Base-by-base conservation (phyloP, 148 eudicot species). In the Spergularia marina region DNA sequence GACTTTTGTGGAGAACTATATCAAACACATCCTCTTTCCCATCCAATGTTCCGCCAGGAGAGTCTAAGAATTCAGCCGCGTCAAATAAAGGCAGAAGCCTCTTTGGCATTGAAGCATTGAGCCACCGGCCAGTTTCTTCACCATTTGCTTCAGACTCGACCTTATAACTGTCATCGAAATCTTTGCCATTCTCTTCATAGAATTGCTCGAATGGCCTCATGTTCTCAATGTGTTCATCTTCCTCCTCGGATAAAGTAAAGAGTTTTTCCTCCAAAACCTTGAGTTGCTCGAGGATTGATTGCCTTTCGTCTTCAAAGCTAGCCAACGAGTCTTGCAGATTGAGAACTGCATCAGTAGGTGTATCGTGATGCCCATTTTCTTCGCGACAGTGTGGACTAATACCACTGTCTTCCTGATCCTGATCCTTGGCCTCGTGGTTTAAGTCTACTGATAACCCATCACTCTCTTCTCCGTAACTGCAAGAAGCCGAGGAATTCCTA, bases 191-290 rank as follows among this genome's bases (percentile, higher is more conserved):
- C 34, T 88, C 87, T 78, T 86, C 86, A 68, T 65, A 77, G 72
- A 80, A 71, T 53, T 81, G 73, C 25, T 81, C 92, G 17, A 80
- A 75, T 55, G 80, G 83, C n/a, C 75, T 85, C 77, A 81, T 75
- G 53, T 84, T 88, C 57, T 81, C 89, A 12, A 76, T 82, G 71
- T 86, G 83, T 13, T 80, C 83, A 41, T 84, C 89, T 52, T 86
- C 89, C 49, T 89, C 91, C 51, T 87, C 94, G 36, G 88, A 85
- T 74, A 90, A 74, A 15, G 81, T 73, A 62, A 92, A 82, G 69
- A 92, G 92, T 84, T 95, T 95, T 68, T 92, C 97, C 78, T 95
- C 98, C 68, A 92, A 82, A 72, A 73, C 87, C 87, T 91, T 95
- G 36, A 95, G 94, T 58, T 91, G 97, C 80, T 88, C 92, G 5